Percentiles rank a stretch among this genome's conserved stretches.
Conservation (phyloP, 2,329 filamentous ascomycete genomes). For the Truncatella angustata region DNA sequence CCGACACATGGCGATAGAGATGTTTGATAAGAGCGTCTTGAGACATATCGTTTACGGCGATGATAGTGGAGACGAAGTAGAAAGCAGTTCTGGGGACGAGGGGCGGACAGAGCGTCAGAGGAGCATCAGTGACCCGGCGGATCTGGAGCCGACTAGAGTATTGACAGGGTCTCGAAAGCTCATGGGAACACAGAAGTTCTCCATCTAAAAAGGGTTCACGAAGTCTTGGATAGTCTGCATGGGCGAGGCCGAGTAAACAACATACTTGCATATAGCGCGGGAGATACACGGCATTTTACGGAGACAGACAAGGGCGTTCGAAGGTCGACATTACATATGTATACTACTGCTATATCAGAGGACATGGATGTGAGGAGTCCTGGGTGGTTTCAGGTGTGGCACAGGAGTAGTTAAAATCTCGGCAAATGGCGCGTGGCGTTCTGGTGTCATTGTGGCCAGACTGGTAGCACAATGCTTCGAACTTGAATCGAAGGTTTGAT, state of each 20-base stretch:
- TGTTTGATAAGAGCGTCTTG: slow-evolving; percentile 90
- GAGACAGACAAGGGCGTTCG: too few species aligned
- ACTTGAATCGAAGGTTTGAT: too few species aligned
- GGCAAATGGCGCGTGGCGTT: background rate
- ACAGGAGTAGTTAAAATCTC: background rate
- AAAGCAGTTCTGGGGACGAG: slow-evolving; percentile 47
- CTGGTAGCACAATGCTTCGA: too few species aligned
- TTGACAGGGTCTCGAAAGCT: too few species aligned
- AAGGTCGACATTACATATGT: background rate
- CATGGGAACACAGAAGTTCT: slow-evolving; percentile 12
- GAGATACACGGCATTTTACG: background rate
- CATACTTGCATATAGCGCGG: background rate
- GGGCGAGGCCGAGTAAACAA: background rate
- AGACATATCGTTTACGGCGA: slow-evolving; percentile 80
- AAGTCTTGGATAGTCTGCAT: too few species aligned
- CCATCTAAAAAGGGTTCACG: slow-evolving; percentile 8
- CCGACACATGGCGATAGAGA: slow-evolving; percentile 84
- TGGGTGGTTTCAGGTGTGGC: background rate
- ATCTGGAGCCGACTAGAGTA: slow-evolving; percentile 19
- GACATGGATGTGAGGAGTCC: background rate
- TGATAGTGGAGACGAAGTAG: slow-evolving; percentile 35
- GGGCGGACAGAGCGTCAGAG: slow-evolving; percentile 56
- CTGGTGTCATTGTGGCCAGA: background rate
- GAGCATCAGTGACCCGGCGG: slow-evolving; percentile 42
- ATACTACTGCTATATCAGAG: background rate